Evolutionary conservation across 768 basidiomycete genomes (phyloP), one percentile per base, ranked within the genome.

Genomic region (Auricularia cornea): DNA sequence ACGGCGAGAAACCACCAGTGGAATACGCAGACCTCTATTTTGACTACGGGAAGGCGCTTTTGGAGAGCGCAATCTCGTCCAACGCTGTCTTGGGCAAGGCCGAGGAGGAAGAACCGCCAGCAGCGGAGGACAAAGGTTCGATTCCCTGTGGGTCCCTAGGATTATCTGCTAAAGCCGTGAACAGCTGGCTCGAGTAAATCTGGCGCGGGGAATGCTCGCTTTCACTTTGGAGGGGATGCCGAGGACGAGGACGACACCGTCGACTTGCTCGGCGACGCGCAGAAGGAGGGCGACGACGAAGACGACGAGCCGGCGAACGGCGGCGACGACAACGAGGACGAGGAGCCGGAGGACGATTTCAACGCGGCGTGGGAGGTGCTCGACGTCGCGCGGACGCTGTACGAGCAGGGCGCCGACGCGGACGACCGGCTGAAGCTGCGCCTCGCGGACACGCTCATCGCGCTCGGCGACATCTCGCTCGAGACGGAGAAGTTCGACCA

Each of bases 401-500:
- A 92, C 69, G 84, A 87, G 66, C 89, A 88, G 73, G 81, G 82
- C 65, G 76, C 80, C 4, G 79, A 80, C 10, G 83, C 81, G 30
- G 80, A 83, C 51, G 86, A 89, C 16, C 81, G 83, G 62, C 74
- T 84, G 38, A 87, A 83, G 70, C 81, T 96, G 61, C 92, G 90
- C 76, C 80, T 96, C 60, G 96, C 96, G 3, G 94, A 98, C 66
- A 91, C 89, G 2, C 95, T 90, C 73, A 87, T 95, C 63, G 79
- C 90, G 8, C 81, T 99, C 6, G 97, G 96, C 1, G 97, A 98
- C 72, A 91, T 99, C n/a, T 95, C 93, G 26, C 78, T 96, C 63
- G 97, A 99, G 76, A 96, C 75, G 96, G 95, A 98, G 74, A 97
- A 97, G 77, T 97, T 98, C 72, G 90, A 94, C 66, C 92, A 96